A percentile compares a stretch with the other conserved stretches of the same genome.
Evolutionary conservation across 2,329 filamentous ascomycete species (phyloP).

Genomic region (Paracoccidioides brasiliensis): DNA sequence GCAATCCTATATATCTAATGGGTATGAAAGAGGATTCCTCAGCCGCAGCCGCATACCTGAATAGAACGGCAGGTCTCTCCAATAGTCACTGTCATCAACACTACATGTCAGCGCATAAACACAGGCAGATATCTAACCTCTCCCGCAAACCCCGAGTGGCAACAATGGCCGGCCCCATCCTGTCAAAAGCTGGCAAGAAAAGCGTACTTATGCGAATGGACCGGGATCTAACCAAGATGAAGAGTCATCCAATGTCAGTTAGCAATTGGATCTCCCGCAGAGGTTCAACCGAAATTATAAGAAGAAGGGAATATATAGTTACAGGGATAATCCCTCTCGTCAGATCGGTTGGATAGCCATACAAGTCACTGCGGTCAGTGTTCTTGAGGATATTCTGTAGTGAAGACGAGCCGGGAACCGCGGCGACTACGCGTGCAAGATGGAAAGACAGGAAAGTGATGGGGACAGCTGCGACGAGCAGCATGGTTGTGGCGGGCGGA

Average conservation of each 20-base stretch:
- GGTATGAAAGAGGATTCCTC: neutral
- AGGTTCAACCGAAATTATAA: neutral
- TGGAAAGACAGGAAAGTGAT: neutral
- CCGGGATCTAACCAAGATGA: slow-evolving; percentile 21
- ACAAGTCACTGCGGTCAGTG: slow-evolving; percentile 39
- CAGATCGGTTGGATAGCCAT: slow-evolving; percentile 49
- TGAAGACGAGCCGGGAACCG: slow-evolving; percentile 26
- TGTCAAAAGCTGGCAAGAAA: neutral
- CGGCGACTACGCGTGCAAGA: slow-evolving; percentile 11
- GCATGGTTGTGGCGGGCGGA: neutral
- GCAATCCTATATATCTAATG: neutral
- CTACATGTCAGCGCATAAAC: slow-evolving; percentile 27
- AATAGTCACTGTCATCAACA: slow-evolving; percentile 50
- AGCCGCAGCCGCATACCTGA: slow-evolving; percentile 20
- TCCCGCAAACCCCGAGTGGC: neutral
- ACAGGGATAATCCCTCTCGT: slow-evolving; percentile 48
- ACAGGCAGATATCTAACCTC: neutral
- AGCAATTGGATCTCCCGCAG: neutral
- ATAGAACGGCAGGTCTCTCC: slow-evolving; percentile 34
- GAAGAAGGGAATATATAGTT: slow-evolving; percentile 13
- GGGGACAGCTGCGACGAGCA: neutral
- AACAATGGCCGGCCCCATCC: neutral
- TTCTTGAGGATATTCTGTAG: slow-evolving; percentile 45
- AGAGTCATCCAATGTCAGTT: slow-evolving; percentile 7
- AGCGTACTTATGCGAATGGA: slow-evolving; percentile 30